phyloP scores from a whole-genome alignment of 805 yeast genomes.

The Candida silvatica region DNA sequence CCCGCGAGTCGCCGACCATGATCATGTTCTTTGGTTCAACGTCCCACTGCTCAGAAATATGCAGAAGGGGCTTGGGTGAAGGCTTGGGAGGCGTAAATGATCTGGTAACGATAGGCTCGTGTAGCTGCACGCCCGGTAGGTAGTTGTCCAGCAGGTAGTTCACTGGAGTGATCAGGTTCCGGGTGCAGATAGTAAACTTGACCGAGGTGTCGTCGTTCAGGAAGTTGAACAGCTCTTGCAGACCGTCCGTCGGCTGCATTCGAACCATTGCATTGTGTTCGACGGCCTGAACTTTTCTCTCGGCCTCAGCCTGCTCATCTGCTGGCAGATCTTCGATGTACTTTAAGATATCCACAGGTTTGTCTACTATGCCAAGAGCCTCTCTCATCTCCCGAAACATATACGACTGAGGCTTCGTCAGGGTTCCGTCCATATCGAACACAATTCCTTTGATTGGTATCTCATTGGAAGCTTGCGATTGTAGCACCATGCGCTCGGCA shows the following conservation, averaged over 20 bases:
- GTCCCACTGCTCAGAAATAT: constrained; percentile 38
- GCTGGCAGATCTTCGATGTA: constrained; percentile 36
- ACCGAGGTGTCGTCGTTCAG: constrained; percentile 20
- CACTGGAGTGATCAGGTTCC: constrained; percentile 50
- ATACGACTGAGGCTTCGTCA: constrained; percentile 51
- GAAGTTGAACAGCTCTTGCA: constrained; percentile 31
- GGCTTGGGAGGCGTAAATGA: constrained; percentile 66
- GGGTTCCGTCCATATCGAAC: constrained; percentile 78
- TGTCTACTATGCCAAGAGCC: constrained; percentile 38
- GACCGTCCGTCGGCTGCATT: constrained; percentile 44
- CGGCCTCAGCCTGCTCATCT: constrained; percentile 34
- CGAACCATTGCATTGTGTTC: constrained; percentile 55
- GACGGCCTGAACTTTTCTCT: constrained; percentile 36
- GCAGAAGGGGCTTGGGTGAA: constrained; percentile 50
- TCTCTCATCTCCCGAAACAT: constrained; percentile 47
- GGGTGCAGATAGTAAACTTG: constrained; percentile 52
- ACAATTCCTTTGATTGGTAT: constrained; percentile 39
- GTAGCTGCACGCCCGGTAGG: constrained; percentile 28
- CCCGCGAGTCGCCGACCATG: constrained; percentile 71
- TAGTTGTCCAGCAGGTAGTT: constrained; percentile 36
- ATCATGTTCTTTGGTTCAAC: constrained; percentile 36
- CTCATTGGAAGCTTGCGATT: no score
- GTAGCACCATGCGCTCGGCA: no score
- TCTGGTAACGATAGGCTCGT: constrained; percentile 50
- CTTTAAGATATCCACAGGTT: constrained; percentile 43